phyloP scores from a whole-genome alignment of 805 yeast genomes.

The Maudiozyma turicensis region DNA sequence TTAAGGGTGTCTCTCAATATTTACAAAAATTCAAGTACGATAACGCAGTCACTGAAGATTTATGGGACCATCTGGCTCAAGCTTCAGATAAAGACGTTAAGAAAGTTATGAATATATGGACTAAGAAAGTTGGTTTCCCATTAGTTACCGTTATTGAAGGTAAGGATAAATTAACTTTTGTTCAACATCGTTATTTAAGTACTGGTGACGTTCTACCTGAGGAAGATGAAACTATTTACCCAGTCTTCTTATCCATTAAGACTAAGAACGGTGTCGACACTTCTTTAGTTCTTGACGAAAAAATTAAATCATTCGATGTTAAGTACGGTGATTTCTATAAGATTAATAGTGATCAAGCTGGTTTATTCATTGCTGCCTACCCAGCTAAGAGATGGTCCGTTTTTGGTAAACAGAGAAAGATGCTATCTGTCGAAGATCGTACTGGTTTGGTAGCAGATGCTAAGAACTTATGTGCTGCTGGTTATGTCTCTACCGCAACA shows the following conservation, averaged over 20 bases:
- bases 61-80: slow-evolving; percentile 59
- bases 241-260: slow-evolving; percentile 53
- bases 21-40: slow-evolving; percentile 52
- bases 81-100: slow-evolving; percentile 54
- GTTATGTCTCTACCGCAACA: slow-evolving; percentile 50
- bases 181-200: slow-evolving; percentile 63
- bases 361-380: slow-evolving; percentile 66
- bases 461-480: slow-evolving; percentile 58
- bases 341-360: slow-evolving; percentile 63
- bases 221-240: slow-evolving; percentile 59
- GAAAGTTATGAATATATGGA: slow-evolving; percentile 60
- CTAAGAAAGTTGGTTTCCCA: slow-evolving; percentile 65
- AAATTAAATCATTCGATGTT: slow-evolving; percentile 38
- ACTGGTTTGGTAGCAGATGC: slow-evolving; percentile 77
- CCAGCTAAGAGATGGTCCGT: slow-evolving; percentile 57
- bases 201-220: slow-evolving; percentile 70
- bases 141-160: slow-evolving; percentile 41
- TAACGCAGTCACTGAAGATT: slow-evolving; percentile 65
- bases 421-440: slow-evolving; percentile 66
- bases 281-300: slow-evolving; percentile 42
- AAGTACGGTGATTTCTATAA: slow-evolving; percentile 45
- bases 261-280: slow-evolving; percentile 54
- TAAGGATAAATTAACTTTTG: slow-evolving; percentile 40
- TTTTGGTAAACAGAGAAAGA: slow-evolving; percentile 47
- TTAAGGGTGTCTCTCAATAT: slow-evolving; percentile 65